Conservation (phyloP, 2,329 filamentous ascomycete genomes). For the Macroventuria anomochaeta region DNA sequence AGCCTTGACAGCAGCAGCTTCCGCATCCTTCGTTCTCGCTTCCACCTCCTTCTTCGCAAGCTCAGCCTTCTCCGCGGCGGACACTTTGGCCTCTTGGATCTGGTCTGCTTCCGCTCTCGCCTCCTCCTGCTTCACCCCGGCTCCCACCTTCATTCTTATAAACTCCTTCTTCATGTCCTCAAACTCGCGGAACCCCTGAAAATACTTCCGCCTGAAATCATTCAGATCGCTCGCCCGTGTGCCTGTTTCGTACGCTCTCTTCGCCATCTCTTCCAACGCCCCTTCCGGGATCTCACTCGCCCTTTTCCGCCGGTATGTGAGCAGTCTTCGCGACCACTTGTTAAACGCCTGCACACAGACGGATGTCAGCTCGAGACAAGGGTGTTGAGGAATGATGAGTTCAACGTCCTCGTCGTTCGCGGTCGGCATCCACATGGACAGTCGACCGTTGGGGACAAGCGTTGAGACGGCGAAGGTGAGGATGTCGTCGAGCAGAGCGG, state of each 20-base stretch:
- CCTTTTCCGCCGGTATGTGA: conserved; percentile 88
- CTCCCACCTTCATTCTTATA: conserved; percentile 29
- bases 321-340: conserved; percentile 88
- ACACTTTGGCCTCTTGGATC: not conserved
- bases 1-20: conserved; percentile 1
- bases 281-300: too few relatives aligned
- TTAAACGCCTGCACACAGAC: conserved; percentile 88
- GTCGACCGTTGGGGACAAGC: conserved; percentile 76
- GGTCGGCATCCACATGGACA: conserved; percentile 98
- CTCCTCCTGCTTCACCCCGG: not conserved
- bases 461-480: conserved; percentile 79
- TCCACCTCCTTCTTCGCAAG: not conserved
- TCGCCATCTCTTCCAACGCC: conserved; percentile 15
- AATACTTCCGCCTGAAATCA: conserved; percentile 66
- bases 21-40: not conserved
- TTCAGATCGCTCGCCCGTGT: conserved; percentile 71
- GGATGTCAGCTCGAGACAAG: conserved; percentile 73
- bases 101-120: not conserved
- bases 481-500: conserved; percentile 88
- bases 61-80: not conserved
- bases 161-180: conserved; percentile 42
- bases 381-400: conserved; percentile 77
- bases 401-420: conserved; percentile 68
- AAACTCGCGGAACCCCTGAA: conserved; percentile 49
- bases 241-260: conserved; percentile 50